Base-by-base conservation (phyloP, 768 basidiomycete genomes). In the Leccinum olivaceopallidum region DNA sequence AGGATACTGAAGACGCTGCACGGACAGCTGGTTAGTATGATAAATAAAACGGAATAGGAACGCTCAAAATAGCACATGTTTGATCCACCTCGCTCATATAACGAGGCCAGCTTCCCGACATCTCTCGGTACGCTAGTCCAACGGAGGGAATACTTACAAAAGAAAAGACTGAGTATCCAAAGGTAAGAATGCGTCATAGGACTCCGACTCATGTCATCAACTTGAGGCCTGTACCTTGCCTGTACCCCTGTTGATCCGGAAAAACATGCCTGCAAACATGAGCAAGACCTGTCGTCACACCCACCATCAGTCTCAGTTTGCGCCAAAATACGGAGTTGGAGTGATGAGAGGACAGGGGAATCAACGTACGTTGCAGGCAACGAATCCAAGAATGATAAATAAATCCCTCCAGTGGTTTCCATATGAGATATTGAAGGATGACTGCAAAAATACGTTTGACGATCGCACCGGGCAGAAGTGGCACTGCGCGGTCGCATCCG, bases 401-500 rank as follows among this genome's bases (percentile, higher is more conserved):
- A 67, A 13, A 26, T 67, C 60, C 50, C 50, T 65, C 66, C 58
- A 61, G 4, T 47, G 53, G 6, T 56, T 50, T 12, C 24, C 59
- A 14, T 64, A 64, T 12, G 57, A 57, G 7, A 67, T 42, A 20
- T 59, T 57, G 47, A 55, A 57, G 2, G 5, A 20, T n/a, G 30
- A 24, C 14, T 49, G 52, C 55, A 64, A 30, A 67, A 74, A 78
- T 53, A 81, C 67, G 65, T 88, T 80, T 4, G 86, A 86, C 5
- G 77, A 80, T 7, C 76, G 64, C 30, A 78, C 77, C 1, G 82
- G 73, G 63, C 89, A 89, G 72, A 83, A 88, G 22, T 77, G 59
- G 69, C 88, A 91, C 49, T 67, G 71, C 16, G 73, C 60, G 0
- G 81, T 81, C 4, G 85, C 83, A n/a, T 80, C 69, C 1, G 83